phyloP scores from a whole-genome alignment of 345 rosid species.

The thale cress (Arabidopsis thaliana) region DNA sequence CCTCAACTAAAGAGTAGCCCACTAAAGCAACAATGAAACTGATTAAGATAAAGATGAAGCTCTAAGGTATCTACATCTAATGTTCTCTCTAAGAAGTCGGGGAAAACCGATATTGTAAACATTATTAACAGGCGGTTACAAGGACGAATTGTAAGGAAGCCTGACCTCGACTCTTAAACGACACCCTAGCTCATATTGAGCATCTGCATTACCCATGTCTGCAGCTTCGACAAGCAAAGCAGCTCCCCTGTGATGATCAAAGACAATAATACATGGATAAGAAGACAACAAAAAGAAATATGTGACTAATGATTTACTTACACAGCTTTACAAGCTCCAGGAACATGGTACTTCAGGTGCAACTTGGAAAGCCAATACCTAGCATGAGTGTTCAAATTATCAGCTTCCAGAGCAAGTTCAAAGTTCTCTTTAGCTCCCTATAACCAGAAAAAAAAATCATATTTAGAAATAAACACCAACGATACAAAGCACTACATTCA shows the following conservation, averaged over 20 bases:
- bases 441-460: not conserved
- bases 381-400: constrained; percentile 81
- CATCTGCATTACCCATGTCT: constrained; percentile 92
- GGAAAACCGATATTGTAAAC: not conserved
- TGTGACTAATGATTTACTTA: constrained; percentile 46
- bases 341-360: constrained; percentile 88
- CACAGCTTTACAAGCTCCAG: constrained; percentile 87
- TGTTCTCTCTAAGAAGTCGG: not conserved
- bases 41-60: constrained; percentile 8
- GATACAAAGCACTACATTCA: not conserved
- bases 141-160: not conserved
- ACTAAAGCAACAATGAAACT: not conserved
- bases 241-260: constrained; percentile 64
- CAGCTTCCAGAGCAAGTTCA: constrained; percentile 83
- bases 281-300: not conserved
- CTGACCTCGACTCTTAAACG: constrained; percentile 83
- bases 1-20: constrained; percentile 9
- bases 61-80: not conserved
- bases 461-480: not conserved
- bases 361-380: constrained; percentile 80
- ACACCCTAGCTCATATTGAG: constrained; percentile 85
- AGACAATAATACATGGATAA: constrained; percentile 7
- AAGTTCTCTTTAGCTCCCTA: constrained; percentile 92
- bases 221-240: constrained; percentile 95
- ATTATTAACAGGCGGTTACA: not conserved